Base-by-base conservation (phyloP, 148 eudicot genomes). In the Camellia japonica region DNA sequence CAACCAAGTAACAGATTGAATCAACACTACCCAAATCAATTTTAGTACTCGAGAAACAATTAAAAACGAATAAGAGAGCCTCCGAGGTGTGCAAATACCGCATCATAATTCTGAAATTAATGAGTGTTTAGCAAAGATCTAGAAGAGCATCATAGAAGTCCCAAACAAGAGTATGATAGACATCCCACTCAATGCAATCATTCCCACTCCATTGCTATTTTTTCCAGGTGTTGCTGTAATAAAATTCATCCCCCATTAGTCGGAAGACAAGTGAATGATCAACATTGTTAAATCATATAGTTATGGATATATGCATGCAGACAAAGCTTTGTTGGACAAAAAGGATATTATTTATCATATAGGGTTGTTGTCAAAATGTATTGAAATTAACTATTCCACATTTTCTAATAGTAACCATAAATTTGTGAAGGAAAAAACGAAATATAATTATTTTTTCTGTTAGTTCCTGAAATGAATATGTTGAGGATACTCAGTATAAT, bases 81-180 rank as follows among this genome's bases (percentile, higher is more conserved):
- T 46, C 55, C 73, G 38, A 44, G 20, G 51, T 38, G 47, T 15
- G 71, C n/a, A 43, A 68, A 38, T 46, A 46, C 51, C 18, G n/a
- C 1, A 4, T 68, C 71, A 41, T 38, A 68, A 68, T 5, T 0
- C 42, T 7, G 13, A 0, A 41, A 47, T 15, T 2, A 43, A 63
- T 47, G 18, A 19, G 15, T 20, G 18, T 11, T 11, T 10, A 49
- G 30, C 30, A 49, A 11, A 18, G 7, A 13, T 5, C 56, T 65
- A 49, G 44, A n/a, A 56, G 61, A 30, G 44, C 15, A 68, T 68
- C 75, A 78, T n/a, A n/a, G 65, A 78, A 43, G 74, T 54, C n/a
- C 41, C 68, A 78, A 68, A 7, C 47, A 78, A 56, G 4, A 78
- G 20, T 44, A 78, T n/a, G 60, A 41, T 18, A 14, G 73, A 18